These are phyloP conservation scores for Rutidosis leptorrhynchoides DNA, from an alignment of 129 eudicot genomes.

Conservation along the genomic window DNA sequence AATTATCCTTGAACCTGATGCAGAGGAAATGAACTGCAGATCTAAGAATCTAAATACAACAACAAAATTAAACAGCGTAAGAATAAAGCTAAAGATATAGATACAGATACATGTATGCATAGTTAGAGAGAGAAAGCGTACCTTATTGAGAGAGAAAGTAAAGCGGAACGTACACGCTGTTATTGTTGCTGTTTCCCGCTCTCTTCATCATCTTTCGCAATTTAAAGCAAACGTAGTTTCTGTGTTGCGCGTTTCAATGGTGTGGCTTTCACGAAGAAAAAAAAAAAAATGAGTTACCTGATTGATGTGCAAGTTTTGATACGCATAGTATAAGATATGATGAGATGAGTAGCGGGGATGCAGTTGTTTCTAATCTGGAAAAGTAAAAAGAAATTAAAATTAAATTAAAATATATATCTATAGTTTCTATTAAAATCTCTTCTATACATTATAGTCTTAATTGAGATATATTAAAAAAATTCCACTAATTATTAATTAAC, in stretches of 20 bases:
- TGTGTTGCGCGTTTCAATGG: conserved; percentile 30
- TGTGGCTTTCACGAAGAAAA: background rate
- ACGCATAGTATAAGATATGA: background rate
- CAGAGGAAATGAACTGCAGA: conserved; percentile 19
- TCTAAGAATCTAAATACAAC: conserved; percentile 29
- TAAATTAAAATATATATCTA: no score
- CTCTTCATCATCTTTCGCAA: conserved; percentile 33
- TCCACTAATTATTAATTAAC: no score
- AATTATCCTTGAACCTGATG: conserved; percentile 23
- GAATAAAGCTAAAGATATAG: conserved; percentile 24
- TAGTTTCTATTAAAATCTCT: no score
- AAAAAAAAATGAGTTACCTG: background rate
- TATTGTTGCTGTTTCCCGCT: conserved; percentile 30
- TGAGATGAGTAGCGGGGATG: background rate
- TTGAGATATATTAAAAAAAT: no score
- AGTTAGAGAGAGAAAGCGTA: conserved; percentile 30
- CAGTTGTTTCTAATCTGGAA: conserved; percentile 21
- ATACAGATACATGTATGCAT: conserved; percentile 17
- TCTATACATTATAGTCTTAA: no score
- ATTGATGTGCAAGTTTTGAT: conserved; percentile 4
- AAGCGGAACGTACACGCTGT: conserved; percentile 32
- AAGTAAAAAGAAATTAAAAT: background rate
- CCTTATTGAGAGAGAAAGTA: conserved; percentile 37
- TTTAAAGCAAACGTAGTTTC: conserved; percentile 33
- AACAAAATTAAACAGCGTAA: conserved; percentile 28